These are phyloP conservation scores for Brachypodium distachyon DNA, from an alignment of 202 grass and related monocot species.

Conservation along the genomic window DNA sequence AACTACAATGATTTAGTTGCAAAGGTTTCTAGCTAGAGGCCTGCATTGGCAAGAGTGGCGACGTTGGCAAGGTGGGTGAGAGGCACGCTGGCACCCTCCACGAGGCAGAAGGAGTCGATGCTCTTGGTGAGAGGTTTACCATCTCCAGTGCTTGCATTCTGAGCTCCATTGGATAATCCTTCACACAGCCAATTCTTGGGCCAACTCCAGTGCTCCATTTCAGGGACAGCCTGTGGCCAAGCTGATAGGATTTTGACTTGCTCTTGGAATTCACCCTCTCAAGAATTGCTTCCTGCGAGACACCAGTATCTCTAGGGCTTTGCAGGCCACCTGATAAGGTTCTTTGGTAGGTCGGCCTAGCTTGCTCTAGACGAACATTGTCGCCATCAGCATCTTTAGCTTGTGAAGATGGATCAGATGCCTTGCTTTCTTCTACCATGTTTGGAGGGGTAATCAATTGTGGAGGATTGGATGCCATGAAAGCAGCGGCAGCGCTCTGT, in stretches of 20 bases:
- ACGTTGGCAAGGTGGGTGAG: constrained; percentile 22
- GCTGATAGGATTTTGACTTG: constrained; percentile 66
- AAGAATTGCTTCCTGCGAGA: constrained; percentile 50
- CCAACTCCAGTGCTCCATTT: constrained; percentile 87
- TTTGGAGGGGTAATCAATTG: constrained; percentile 14
- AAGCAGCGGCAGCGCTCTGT: background rate
- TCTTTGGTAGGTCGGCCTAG: constrained; percentile 44
- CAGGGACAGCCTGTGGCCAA: constrained; percentile 59
- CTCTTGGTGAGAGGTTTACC: constrained; percentile 56
- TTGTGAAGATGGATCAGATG: background rate
- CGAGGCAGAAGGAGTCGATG: background rate
- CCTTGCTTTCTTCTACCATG: background rate
- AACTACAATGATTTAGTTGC: background rate
- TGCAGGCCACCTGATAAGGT: constrained; percentile 67
- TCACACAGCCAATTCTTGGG: constrained; percentile 84
- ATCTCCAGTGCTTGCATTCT: constrained; percentile 75
- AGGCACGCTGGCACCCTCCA: constrained; percentile 25
- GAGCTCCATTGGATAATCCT: constrained; percentile 60
- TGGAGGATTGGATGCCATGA: constrained; percentile 2
- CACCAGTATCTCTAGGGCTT: constrained; percentile 26
- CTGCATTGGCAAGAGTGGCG: background rate
- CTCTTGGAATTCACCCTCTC: constrained; percentile 79
- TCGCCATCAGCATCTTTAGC: background rate
- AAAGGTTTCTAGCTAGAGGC: constrained; percentile 19
- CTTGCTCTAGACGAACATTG: background rate